Conservation (phyloP, 805 yeast species). For the Lachancea waltii region DNA sequence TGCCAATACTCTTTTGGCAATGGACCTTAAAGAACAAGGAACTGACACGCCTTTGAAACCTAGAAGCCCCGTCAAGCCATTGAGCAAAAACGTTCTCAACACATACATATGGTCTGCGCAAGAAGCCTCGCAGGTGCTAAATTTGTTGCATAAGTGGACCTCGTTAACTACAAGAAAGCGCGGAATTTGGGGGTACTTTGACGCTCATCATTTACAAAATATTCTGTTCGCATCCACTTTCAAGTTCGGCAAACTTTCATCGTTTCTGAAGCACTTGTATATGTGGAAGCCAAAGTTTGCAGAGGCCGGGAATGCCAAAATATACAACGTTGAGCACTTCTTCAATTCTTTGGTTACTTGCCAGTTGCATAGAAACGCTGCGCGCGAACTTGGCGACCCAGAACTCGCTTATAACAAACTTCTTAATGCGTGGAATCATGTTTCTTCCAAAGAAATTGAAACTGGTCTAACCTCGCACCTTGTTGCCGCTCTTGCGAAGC, state of each 20-base stretch:
- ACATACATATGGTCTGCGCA: slow-evolving; percentile 22
- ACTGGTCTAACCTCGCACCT: slow-evolving; percentile 24
- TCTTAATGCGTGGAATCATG: slow-evolving; percentile 18
- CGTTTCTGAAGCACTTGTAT: slow-evolving; percentile 19
- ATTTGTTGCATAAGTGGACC: slow-evolving; percentile 26
- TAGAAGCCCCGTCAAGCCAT: slow-evolving; percentile 27
- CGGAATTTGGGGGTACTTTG: slow-evolving; percentile 23
- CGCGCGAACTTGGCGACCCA: slow-evolving; percentile 14
- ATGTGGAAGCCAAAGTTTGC: slow-evolving; percentile 15
- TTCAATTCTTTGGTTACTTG: slow-evolving; percentile 27
- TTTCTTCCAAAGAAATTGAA: slow-evolving; percentile 13
- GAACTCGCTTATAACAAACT: slow-evolving; percentile 19
- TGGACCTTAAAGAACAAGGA: slow-evolving; percentile 36
- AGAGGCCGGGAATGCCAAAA: slow-evolving; percentile 15
- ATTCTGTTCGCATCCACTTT: slow-evolving; percentile 24
- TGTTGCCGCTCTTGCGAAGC: slow-evolving; percentile 16
- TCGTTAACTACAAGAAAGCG: slow-evolving; percentile 21
- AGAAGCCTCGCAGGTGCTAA: slow-evolving; percentile 17
- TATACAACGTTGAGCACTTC: slow-evolving; percentile 26
- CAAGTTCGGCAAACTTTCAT: slow-evolving; percentile 20
- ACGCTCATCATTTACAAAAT: slow-evolving; percentile 20
- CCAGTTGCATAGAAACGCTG: slow-evolving; percentile 23
- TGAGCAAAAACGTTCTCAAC: slow-evolving; percentile 23
- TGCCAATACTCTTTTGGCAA: slow-evolving; percentile 33
- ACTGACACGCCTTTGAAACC: slow-evolving; percentile 33